Percentiles rank a stretch among this genome's conserved stretches.
These are phyloP conservation scores for Lasiodiplodia gonubiensis DNA, from an alignment of 2,329 filamentous ascomycete genomes.

Conservation along the genomic window DNA sequence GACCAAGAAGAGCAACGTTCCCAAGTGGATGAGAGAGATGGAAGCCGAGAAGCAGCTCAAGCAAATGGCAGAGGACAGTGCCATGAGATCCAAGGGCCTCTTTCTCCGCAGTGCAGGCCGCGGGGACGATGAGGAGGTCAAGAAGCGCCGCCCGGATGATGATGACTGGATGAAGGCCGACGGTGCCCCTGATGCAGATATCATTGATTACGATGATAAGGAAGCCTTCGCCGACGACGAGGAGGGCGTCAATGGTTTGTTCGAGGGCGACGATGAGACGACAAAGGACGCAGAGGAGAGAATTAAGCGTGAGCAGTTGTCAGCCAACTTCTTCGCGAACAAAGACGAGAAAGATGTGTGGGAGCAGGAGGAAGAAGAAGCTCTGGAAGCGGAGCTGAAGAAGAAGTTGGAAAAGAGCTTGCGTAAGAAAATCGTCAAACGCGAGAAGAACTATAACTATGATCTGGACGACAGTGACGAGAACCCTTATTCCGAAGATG, in stretches of 20 bases:
- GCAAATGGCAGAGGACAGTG: slow-evolving; percentile 33
- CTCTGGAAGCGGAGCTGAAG: slow-evolving; percentile 70
- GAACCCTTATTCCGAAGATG: slow-evolving; percentile 47
- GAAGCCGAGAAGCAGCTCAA: slow-evolving; percentile 53
- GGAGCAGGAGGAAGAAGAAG: slow-evolving; percentile 69
- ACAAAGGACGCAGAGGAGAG: slow-evolving; percentile 68
- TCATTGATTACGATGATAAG: slow-evolving; percentile 69
- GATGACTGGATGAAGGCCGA: slow-evolving; percentile 50
- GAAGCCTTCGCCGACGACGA: slow-evolving; percentile 85
- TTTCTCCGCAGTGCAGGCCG: slow-evolving; percentile 30
- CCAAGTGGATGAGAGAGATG: slow-evolving; percentile 65
- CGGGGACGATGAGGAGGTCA: slow-evolving; percentile 45
- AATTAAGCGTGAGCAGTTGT: slow-evolving; percentile 80
- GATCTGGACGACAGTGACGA: slow-evolving; percentile 69
- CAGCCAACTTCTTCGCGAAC: slow-evolving; percentile 82
- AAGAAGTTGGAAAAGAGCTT: slow-evolving; percentile 77
- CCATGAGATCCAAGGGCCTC: slow-evolving; percentile 30
- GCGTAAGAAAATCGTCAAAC: slow-evolving; percentile 80
- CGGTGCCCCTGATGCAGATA: slow-evolving; percentile 64
- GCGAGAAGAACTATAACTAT: slow-evolving; percentile 87
- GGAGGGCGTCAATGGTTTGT: slow-evolving; percentile 59
- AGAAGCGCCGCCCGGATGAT: slow-evolving; percentile 47
- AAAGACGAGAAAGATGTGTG: slow-evolving; percentile 60
- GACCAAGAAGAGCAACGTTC: slow-evolving; percentile 43
- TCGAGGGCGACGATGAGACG: slow-evolving; percentile 55